These are phyloP conservation scores for Uncinocarpus reesii DNA, from an alignment of 2,329 filamentous ascomycete species.

Conservation along the genomic window DNA sequence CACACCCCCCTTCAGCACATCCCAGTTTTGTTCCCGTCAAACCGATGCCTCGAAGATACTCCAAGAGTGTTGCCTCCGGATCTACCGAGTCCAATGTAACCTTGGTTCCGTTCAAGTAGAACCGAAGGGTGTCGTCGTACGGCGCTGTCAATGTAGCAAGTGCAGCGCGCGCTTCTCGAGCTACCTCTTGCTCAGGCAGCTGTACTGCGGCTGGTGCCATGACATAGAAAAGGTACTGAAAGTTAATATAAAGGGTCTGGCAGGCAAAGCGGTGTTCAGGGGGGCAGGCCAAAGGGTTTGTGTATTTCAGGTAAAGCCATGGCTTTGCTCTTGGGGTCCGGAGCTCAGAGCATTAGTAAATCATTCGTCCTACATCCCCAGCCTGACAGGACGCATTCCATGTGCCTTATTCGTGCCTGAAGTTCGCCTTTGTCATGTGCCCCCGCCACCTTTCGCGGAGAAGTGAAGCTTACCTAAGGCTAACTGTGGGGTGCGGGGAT, in stretches of 20 bases:
- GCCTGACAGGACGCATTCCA: too few species aligned
- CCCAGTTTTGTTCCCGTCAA: constrained; percentile 93
- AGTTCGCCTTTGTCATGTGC: neutral
- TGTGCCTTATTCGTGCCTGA: neutral
- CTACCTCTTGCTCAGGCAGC: constrained; percentile 31
- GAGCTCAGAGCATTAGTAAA: too few species aligned
- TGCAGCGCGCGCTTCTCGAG: constrained; percentile 31
- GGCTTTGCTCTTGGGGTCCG: too few species aligned
- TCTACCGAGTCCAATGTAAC: constrained; percentile 78
- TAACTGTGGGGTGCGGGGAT: constrained; percentile 26
- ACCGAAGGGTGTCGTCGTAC: constrained; percentile 80
- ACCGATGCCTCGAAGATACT: constrained; percentile 86
- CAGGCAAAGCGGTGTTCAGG: neutral
- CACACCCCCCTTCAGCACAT: constrained; percentile 92
- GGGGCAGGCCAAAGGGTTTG: neutral
- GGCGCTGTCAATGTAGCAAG: constrained; percentile 57
- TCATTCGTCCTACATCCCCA: neutral
- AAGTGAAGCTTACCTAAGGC: too few species aligned
- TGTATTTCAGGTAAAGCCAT: neutral
- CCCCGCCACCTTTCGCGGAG: constrained; percentile 4
- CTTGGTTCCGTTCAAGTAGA: constrained; percentile 90
- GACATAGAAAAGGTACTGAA: neutral
- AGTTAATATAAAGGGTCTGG: neutral
- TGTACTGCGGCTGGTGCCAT: constrained; percentile 53
- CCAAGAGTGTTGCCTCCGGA: constrained; percentile 81